These are phyloP conservation scores for Annulohypoxylon maeteangense DNA, from an alignment of 495 filamentous ascomycete species.

Conservation along the genomic window DNA sequence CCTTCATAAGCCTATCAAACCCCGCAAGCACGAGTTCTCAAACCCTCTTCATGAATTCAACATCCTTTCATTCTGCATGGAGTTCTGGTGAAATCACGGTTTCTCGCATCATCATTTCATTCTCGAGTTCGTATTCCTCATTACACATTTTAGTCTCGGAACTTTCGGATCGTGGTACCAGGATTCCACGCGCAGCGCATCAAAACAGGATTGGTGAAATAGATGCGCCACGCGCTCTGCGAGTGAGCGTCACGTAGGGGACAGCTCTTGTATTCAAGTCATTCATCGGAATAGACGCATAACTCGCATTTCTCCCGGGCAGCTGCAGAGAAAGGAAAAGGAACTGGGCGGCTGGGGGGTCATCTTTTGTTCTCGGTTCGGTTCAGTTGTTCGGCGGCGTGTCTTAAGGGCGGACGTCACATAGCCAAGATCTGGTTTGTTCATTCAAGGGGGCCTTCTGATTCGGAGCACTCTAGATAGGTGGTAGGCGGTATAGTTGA, in stretches of 20 bases:
- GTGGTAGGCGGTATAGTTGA: constrained; percentile 17
- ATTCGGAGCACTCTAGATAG: constrained; percentile 29
- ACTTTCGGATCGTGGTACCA: constrained; percentile 37
- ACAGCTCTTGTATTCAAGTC: constrained; percentile 37
- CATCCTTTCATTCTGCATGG: constrained; percentile 35
- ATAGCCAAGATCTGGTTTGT: constrained; percentile 28
- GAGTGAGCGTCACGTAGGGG: constrained; percentile 38
- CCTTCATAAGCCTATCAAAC: neutral
- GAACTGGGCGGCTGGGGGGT: constrained; percentile 19
- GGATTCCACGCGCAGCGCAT: constrained; percentile 48
- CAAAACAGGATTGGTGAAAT: constrained; percentile 43
- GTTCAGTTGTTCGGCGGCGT: constrained; percentile 20
- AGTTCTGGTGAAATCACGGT: constrained; percentile 38
- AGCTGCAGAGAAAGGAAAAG: constrained; percentile 30
- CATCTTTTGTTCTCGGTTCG: constrained; percentile 7
- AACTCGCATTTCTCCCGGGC: constrained; percentile 41
- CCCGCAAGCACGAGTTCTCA: constrained; percentile 17
- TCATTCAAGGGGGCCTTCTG: constrained; percentile 21
- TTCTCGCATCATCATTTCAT: constrained; percentile 35
- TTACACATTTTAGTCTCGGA: constrained; percentile 36
- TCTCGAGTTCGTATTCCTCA: constrained; percentile 33
- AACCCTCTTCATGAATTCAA: constrained; percentile 16
- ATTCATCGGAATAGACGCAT: constrained; percentile 43
- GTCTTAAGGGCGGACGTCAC: constrained; percentile 22
- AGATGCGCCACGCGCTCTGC: constrained; percentile 47